Evolutionary conservation across 2,329 filamentous ascomycete species (phyloP).

Genomic region (Penicillium sp.): DNA sequence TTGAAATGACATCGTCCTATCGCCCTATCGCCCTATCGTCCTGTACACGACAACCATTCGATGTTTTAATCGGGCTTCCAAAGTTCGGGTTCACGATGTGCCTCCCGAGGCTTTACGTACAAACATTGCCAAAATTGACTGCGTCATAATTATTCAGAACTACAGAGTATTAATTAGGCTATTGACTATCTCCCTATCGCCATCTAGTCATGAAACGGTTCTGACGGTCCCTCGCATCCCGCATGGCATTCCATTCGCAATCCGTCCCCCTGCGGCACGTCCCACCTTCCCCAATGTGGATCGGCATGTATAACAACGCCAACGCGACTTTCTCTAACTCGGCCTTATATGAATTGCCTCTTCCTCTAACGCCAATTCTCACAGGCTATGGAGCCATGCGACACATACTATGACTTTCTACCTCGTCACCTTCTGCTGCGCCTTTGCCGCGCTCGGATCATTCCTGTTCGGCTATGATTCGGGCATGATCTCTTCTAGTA

Average conservation of each 20-base stretch:
- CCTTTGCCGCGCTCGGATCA: conserved; percentile 47
- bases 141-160: background rate
- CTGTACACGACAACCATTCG: background rate
- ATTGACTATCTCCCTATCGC: background rate
- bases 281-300: conserved; percentile 14
- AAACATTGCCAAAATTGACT: background rate
- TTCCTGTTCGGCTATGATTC: conserved; percentile 50
- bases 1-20: background rate
- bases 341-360: conserved; percentile 3
- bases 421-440: conserved; percentile 35
- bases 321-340: conserved; percentile 4
- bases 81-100: background rate
- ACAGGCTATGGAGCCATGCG: conserved; percentile 10
- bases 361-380: background rate
- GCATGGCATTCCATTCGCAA: conserved; percentile 14
- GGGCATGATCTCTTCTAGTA: conserved; percentile 37
- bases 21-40: background rate
- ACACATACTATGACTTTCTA: conserved; percentile 25
- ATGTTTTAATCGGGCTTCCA: too few species aligned
- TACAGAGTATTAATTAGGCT: background rate
- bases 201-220: background rate
- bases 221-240: conserved; percentile 15
- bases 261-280: conserved; percentile 18
- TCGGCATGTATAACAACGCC: conserved; percentile 14
- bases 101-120: background rate